A percentile compares a stretch with the other conserved stretches of the same genome.
These are phyloP conservation scores for Colletotrichum plurivorum DNA, from an alignment of 2,329 filamentous ascomycete species.

Conservation along the genomic window DNA sequence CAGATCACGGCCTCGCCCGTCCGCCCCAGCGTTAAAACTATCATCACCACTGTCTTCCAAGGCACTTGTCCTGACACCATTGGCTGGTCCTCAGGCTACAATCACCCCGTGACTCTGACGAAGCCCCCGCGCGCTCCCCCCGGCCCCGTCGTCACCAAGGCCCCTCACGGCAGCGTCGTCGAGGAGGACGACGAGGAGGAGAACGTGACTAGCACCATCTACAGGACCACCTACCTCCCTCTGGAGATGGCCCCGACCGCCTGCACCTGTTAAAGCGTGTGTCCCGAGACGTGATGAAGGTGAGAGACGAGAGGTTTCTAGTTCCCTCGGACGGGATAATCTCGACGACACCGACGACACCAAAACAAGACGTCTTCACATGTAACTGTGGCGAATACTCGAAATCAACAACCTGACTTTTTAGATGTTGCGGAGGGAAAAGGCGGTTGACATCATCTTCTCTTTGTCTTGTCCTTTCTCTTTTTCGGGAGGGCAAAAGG, in stretches of 20 bases:
- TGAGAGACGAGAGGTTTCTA: not conserved
- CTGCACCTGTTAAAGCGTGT: constrained; percentile 24
- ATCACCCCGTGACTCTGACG: constrained; percentile 38
- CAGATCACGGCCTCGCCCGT: constrained; percentile 29
- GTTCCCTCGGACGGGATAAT: not conserved
- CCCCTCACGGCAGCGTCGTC: constrained; percentile 8
- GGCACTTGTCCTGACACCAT: constrained; percentile 39
- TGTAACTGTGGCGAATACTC: constrained; percentile 5
- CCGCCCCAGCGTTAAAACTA: constrained; percentile 11
- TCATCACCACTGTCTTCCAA: constrained; percentile 28
- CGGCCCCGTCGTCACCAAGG: constrained; percentile 22
- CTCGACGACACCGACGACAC: not conserved
- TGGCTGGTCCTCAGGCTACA: constrained; percentile 37
- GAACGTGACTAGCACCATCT: constrained; percentile 28
- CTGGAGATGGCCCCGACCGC: constrained; percentile 29
- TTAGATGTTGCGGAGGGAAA: not conserved
- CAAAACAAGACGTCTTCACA: not conserved
- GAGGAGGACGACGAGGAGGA: constrained; percentile 19
- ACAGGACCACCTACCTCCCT: constrained; percentile 37
- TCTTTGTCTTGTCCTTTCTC: constrained; percentile 6
- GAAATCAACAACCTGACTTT: constrained; percentile 13
- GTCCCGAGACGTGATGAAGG: not conserved
- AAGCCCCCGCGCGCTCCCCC: constrained; percentile 25
- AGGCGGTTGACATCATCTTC: constrained; percentile 7
- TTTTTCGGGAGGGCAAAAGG: not conserved